phyloP scores from a whole-genome alignment of 306 rosid species.

The Pterocarpus santalinus region DNA sequence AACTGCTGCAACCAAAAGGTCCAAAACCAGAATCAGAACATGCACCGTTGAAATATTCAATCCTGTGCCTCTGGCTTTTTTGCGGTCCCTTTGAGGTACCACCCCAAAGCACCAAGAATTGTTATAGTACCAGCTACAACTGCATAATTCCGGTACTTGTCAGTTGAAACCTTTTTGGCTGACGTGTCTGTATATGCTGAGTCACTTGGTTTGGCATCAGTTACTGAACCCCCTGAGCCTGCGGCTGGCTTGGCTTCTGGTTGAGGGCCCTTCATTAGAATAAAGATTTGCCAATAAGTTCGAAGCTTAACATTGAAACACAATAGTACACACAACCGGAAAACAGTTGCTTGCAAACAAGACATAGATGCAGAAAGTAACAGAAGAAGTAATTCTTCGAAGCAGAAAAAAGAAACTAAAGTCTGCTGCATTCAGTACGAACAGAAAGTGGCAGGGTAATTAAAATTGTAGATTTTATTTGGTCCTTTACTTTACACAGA shows the following conservation, averaged over 20 bases:
- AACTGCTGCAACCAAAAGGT: constrained; percentile 37
- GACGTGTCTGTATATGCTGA: constrained; percentile 64
- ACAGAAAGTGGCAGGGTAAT: not conserved
- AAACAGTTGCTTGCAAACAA: constrained; percentile 7
- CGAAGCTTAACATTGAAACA: constrained; percentile 11
- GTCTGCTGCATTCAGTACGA: not conserved
- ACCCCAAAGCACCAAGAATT: constrained; percentile 68
- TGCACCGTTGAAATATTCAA: constrained; percentile 53
- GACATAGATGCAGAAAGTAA: not conserved
- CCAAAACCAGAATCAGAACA: constrained; percentile 40
- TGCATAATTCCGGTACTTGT: constrained; percentile 87
- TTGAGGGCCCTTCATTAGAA: constrained; percentile 76
- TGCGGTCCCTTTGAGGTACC: constrained; percentile 83
- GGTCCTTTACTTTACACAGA: not conserved
- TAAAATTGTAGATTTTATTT: not conserved
- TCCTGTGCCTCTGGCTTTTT: constrained; percentile 95
- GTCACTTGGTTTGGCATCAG: constrained; percentile 68
- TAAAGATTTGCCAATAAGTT: constrained; percentile 32
- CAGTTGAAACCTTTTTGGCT: constrained; percentile 72
- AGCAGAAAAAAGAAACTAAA: not conserved
- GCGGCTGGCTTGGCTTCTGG: constrained; percentile 64
- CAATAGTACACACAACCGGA: not conserved
- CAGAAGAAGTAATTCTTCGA: not conserved
- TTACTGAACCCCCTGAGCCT: constrained; percentile 64
- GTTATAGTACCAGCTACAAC: constrained; percentile 84